Evolutionary conservation across 2,329 filamentous ascomycete species (phyloP).

Genomic region (Aspergillus sp.): DNA sequence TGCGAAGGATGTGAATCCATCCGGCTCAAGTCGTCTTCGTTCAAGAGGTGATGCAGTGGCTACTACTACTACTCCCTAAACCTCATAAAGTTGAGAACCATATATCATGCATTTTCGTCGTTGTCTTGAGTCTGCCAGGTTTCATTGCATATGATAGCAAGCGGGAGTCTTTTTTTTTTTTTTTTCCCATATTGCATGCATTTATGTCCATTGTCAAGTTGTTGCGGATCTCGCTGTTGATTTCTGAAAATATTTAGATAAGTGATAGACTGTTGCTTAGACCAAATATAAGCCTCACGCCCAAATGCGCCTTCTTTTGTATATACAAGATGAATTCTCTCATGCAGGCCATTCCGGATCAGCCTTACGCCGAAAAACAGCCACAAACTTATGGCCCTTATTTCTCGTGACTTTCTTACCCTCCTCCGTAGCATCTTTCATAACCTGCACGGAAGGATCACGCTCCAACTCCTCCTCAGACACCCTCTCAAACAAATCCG

Average conservation of each 20-base stretch:
- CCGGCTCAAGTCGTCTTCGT: slow-evolving; percentile 48
- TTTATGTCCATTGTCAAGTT: neutral
- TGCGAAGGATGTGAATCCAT: slow-evolving; percentile 56
- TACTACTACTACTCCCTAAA: neutral
- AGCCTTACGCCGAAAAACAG: slow-evolving; percentile 70
- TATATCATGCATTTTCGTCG: slow-evolving; percentile 2
- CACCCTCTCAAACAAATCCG: slow-evolving; percentile 65
- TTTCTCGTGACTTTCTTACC: slow-evolving; percentile 94
- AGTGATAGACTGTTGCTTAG: neutral
- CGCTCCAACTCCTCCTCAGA: slow-evolving; percentile 46
- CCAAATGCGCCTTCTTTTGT: no score
- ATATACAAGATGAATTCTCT: no score
- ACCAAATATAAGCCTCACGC: no score
- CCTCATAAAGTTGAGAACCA: no score
- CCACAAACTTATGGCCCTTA: slow-evolving; percentile 82
- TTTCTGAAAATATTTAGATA: neutral
- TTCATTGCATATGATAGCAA: slow-evolving; percentile 2
- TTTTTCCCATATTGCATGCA: neutral
- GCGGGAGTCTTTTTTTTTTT: slow-evolving; percentile 2
- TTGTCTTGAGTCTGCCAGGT: neutral
- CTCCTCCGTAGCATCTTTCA: slow-evolving; percentile 80
- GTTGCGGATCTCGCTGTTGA: neutral
- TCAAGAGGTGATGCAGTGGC: slow-evolving; percentile 6
- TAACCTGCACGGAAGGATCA: slow-evolving; percentile 53
- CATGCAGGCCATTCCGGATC: slow-evolving; percentile 62